Evolutionary conservation across 1,139 yeast species (phyloP).

Genomic region (Taphrina sp.): DNA sequence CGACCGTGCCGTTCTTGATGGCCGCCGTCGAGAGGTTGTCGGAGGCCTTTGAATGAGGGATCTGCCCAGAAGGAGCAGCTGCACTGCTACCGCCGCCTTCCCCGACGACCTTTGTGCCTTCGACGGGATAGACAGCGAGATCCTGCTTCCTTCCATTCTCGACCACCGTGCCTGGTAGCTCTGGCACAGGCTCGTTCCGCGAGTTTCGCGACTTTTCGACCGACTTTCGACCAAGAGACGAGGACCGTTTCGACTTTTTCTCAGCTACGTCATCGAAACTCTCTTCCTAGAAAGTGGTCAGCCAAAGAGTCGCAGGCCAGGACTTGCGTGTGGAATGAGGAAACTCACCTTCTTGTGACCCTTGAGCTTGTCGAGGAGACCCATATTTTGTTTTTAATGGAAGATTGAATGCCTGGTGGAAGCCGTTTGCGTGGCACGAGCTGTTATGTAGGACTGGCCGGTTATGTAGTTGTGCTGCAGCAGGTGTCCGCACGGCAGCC

Average conservation of each 20-base stretch:
- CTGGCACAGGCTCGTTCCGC: not conserved
- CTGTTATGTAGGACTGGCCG: no score
- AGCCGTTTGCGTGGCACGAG: no score
- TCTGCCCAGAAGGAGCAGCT: not conserved
- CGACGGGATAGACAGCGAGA: slow-evolving; percentile 18
- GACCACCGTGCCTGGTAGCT: slow-evolving; percentile 3
- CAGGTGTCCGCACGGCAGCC: no score
- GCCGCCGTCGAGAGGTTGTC: slow-evolving; percentile 17
- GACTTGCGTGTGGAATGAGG: not conserved
- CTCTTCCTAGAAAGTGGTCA: not conserved
- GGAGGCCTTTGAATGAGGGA: not conserved
- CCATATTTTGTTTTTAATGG: slow-evolving; percentile 19
- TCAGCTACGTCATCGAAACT: slow-evolving; percentile 18
- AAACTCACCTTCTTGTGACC: slow-evolving; percentile 25
- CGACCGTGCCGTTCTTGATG: slow-evolving; percentile 11
- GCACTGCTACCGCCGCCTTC: not conserved
- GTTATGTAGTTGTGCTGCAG: no score
- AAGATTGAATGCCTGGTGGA: no score
- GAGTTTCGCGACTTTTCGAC: slow-evolving; percentile 8
- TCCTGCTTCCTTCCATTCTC: not conserved
- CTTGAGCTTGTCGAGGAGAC: slow-evolving; percentile 30
- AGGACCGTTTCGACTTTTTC: slow-evolving; percentile 16
- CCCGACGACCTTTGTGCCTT: slow-evolving; percentile 9
- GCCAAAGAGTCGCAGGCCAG: not conserved
- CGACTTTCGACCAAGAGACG: slow-evolving; percentile 26